Conservation (phyloP, 371 early-diverging fungal genomes). For the Catenaria anguillulae region DNA sequence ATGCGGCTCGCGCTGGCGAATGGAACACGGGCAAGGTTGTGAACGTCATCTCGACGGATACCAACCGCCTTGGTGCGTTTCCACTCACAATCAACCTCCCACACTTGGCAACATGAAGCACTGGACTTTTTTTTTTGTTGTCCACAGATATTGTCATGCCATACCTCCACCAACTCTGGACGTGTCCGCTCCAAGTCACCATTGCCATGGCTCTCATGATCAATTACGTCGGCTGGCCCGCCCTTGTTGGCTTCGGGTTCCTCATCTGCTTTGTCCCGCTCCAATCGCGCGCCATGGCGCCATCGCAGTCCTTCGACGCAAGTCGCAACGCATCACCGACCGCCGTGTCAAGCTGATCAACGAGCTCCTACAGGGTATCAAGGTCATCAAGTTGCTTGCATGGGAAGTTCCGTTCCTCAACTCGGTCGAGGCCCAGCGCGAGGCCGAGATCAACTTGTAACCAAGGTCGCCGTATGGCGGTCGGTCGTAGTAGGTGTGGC, state of each 20-base stretch:
- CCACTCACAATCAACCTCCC: no score
- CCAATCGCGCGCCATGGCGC: background rate
- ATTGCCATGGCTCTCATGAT: slow-evolving; percentile 14
- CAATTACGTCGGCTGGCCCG: slow-evolving; percentile 44
- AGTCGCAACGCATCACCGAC: slow-evolving; percentile 26
- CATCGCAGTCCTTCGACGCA: background rate
- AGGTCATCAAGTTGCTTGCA: slow-evolving; percentile 74
- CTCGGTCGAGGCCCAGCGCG: slow-evolving; percentile 12
- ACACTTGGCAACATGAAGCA: no score
- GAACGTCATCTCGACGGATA: background rate
- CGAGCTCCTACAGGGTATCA: slow-evolving; percentile 31
- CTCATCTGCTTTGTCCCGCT: background rate
- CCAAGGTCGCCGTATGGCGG: background rate
- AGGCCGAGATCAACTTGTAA: background rate
- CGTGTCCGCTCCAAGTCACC: background rate
- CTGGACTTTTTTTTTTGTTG: no score
- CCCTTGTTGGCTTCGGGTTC: slow-evolving; percentile 39
- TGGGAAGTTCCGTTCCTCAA: slow-evolving; percentile 56
- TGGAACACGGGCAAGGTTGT: slow-evolving; percentile 42
- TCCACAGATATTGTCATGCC: background rate
- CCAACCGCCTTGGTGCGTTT: background rate
- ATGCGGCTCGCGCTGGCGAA: slow-evolving; percentile 50
- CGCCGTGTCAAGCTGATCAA: slow-evolving; percentile 44
- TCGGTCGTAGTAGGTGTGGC: background rate
- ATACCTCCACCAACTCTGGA: background rate